Evolutionary conservation across 495 filamentous ascomycete species (phyloP).

Genomic region (Penicillium ucsense): DNA sequence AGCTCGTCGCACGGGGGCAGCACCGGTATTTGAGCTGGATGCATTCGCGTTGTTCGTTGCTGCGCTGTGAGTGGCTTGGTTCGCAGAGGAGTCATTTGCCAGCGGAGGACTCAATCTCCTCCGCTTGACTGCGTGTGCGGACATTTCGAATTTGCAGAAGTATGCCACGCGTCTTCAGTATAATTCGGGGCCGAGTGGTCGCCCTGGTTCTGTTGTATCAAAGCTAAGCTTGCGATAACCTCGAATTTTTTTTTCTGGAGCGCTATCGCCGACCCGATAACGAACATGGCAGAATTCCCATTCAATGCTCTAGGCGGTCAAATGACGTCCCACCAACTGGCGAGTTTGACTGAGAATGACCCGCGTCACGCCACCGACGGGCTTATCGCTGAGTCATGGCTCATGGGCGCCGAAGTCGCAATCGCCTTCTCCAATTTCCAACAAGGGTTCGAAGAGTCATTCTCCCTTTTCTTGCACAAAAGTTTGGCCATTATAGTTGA

Average conservation of each 20-base stretch:
- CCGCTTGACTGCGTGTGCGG: conserved; percentile 24
- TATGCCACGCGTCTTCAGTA: neutral
- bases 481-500: neutral
- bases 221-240: conserved; percentile 1
- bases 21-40: neutral
- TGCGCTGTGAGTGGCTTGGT: neutral
- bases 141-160: conserved; percentile 15
- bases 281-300: neutral
- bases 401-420: conserved; percentile 25
- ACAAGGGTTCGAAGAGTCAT: too few relatives aligned
- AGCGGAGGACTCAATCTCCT: conserved; percentile 29
- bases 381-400: conserved; percentile 4
- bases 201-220: neutral
- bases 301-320: neutral
- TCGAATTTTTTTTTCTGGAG: conserved; percentile 16
- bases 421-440: neutral
- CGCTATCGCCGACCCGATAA: conserved; percentile 3
- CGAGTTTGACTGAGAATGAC: neutral
- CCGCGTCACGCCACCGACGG: neutral
- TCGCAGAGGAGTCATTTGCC: conserved; percentile 3
- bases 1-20: conserved; percentile 2
- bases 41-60: conserved; percentile 5
- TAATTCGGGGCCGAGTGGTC: neutral
- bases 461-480: too few relatives aligned
- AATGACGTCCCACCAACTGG: neutral